Evolutionary conservation across 2,329 filamentous ascomycete genomes (phyloP), one percentile per base, ranked within the genome.

Genomic region (Fusarium burgessii): DNA sequence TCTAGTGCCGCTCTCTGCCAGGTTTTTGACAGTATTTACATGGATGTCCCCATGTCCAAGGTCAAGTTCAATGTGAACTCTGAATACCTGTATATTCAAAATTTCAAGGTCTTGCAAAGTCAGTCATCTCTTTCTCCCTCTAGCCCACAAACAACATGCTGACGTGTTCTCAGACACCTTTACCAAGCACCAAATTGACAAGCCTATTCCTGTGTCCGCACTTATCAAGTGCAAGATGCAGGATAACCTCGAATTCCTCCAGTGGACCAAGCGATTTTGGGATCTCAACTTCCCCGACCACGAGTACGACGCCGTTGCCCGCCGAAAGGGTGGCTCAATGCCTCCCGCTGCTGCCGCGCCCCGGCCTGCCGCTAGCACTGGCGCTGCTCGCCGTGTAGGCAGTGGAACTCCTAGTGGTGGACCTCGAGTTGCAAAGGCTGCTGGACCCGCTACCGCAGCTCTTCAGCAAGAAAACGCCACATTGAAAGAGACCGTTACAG

Each of bases 201-300:
- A 94, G 80, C 92, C 92, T 32, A 91, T 99, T 76, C 94, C 94
- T 65, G 94, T 98, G 80, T 90, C 97, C 82, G 86, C 88, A 63
- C 90, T 99, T 66, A 90, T 96, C 77, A 99, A 98, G 83, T 99
- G 96, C 88, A 98, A 97, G 87, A 99, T 99, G 95, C 96, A 99
- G 88, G 96, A 99, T 83, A 99, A 99, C 85, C 92, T 99, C 77
- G 96, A 98, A 80, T 99, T 99, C 82, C 87, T 99, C 67, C 96
- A 99, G 84, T 99, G 94, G 92, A 91, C 91, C 65, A 99, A 99
- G 89, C 88, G 89, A 76, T 98, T 94, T 86, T 99, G 96, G 96
- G 96, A 99, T 79, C 93, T 98, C 80, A 94, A 98, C 87, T 99
- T 93, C 83, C 96, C 96, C 11, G 96, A 96, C 65, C 94, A 96